phyloP scores from a whole-genome alignment of 2,329 filamentous ascomycete species.

The Fusarium nodosum region DNA sequence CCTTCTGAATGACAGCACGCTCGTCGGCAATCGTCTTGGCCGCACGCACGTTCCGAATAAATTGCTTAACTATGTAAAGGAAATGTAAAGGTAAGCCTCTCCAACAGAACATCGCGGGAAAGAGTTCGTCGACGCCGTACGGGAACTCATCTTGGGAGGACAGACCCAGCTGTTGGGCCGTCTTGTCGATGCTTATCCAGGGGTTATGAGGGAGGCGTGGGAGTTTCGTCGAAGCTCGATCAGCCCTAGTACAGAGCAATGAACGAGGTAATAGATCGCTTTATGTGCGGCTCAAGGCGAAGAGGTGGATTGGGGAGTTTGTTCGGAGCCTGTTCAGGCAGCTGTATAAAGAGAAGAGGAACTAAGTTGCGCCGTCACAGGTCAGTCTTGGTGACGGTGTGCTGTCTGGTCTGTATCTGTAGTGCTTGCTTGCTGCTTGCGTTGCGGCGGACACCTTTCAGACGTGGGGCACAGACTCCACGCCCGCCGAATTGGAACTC shows the following conservation, averaged over 20 bases:
- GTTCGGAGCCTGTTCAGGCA: constrained; percentile 43
- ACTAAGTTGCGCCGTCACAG: constrained; percentile 46
- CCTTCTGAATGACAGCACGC: constrained; percentile 97
- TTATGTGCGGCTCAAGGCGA: not conserved
- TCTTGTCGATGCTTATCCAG: constrained; percentile 49
- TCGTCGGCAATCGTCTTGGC: constrained; percentile 99
- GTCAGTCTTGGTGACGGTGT: constrained; percentile 47
- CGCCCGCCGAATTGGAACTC: constrained; percentile 21
- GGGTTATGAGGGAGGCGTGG: constrained; percentile 36
- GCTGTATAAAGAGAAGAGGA: constrained; percentile 43
- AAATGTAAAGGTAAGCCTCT: constrained; percentile 31
- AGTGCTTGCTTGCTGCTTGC: constrained; percentile 37
- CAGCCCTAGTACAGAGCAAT: constrained; percentile 36
- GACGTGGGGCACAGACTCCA: constrained; percentile 45
- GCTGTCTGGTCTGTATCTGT: constrained; percentile 35
- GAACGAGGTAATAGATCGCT: constrained; percentile 18
- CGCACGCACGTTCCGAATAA: constrained; percentile 98
- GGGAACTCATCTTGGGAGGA: constrained; percentile 58
- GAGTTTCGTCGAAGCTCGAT: constrained; percentile 42
- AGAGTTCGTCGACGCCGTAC: constrained; percentile 49
- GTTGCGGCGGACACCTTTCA: constrained; percentile 51
- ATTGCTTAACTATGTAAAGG: constrained; percentile 86
- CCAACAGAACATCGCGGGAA: constrained; percentile 13
- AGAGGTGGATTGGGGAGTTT: constrained; percentile 19
- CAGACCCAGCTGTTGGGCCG: constrained; percentile 53